A percentile compares a stretch with the other conserved stretches of the same genome.
Evolutionary conservation across 129 eudicot species (phyloP).

Genomic region (Glebionis coronaria): DNA sequence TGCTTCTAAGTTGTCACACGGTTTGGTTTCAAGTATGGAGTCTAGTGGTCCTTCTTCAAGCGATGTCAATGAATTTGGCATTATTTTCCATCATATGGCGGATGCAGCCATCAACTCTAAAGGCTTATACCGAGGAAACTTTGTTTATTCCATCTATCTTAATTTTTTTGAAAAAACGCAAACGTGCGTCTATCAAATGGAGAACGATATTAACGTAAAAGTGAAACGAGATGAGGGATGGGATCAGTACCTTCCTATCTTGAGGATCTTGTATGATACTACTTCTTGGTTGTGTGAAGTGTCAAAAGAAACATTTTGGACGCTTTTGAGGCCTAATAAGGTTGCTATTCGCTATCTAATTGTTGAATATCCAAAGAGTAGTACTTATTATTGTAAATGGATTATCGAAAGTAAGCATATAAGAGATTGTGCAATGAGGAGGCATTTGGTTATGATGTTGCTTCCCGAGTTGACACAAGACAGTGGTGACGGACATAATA

Average conservation of each 20-base stretch:
- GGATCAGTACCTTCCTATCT: constrained; percentile 52
- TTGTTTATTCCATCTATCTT: neutral
- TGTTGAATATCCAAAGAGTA: constrained; percentile 49
- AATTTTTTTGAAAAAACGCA: too few species aligned
- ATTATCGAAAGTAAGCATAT: constrained; percentile 55
- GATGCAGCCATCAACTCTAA: too few species aligned
- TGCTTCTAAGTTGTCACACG: neutral
- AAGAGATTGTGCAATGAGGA: constrained; percentile 61
- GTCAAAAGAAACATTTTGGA: constrained; percentile 51
- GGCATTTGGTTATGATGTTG: constrained; percentile 77
- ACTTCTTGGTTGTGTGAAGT: constrained; percentile 48
- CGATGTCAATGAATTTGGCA: too few species aligned
- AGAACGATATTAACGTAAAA: neutral
- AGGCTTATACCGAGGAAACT: too few species aligned
- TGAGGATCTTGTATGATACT: constrained; percentile 52
- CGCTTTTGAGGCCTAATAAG: constrained; percentile 39
- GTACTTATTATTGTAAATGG: constrained; percentile 53
- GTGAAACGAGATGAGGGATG: neutral
- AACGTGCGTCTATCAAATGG: neutral
- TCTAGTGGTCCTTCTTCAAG: neutral
- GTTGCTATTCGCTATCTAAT: constrained; percentile 46
- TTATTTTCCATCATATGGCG: too few species aligned
- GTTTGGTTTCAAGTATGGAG: constrained; percentile 18
- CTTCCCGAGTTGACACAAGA: too few species aligned
- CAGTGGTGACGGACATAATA: too few species aligned